Base-by-base conservation (phyloP, 2,329 filamentous ascomycete genomes). In the Dryadomyces quercivorus region DNA sequence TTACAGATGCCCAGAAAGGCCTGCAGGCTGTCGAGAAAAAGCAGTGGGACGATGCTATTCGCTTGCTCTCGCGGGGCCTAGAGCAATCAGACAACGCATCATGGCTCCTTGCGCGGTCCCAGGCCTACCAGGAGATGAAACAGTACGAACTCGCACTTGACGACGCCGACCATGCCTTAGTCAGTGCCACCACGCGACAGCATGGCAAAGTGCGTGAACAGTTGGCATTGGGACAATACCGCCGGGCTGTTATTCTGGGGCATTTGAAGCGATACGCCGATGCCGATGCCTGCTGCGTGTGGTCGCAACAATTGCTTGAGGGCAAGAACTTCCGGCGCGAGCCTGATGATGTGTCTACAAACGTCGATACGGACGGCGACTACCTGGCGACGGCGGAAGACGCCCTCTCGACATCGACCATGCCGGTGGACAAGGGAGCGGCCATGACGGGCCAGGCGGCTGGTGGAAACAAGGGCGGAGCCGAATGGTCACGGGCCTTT, bases 101-200 rank as follows among this genome's bases (percentile, higher is more conserved):
- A 50, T 96, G 93, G 80, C 85, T 92, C 58, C 80, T 93, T 59
- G 82, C 86, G 60, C 88, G 92, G 20, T 86, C 89, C 5, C 89
- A 84, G 45, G 88, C 88, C 43, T 84, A 90, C 65, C 77, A 88
- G 51, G 80, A 86, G 56, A 74, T 77, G 2, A 74, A 74, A 60
- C 72, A 81, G 51, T 75, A 80, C 55, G 72, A 80, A 2, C 75
- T 78, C 21, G 86, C 89, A 1, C 77, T 93, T 47, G 73, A 71
- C 43, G 86, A 91, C 67, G 82, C 85, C 42, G 81, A 89, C 58
- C 74, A 76, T 50, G 86, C 83, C 2, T 77, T 86, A 53, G 69
- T 76, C 42, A 70, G 76, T 4, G 85, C 84, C 2, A 72, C 72
- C 26, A 75, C 84, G 58, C 85, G 92, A 44, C 86, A 79, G 36